Percentiles rank a stretch among this genome's conserved stretches.
These are phyloP conservation scores for Favolaschia claudopus DNA, from an alignment of 768 basidiomycete genomes.

Conservation along the genomic window DNA sequence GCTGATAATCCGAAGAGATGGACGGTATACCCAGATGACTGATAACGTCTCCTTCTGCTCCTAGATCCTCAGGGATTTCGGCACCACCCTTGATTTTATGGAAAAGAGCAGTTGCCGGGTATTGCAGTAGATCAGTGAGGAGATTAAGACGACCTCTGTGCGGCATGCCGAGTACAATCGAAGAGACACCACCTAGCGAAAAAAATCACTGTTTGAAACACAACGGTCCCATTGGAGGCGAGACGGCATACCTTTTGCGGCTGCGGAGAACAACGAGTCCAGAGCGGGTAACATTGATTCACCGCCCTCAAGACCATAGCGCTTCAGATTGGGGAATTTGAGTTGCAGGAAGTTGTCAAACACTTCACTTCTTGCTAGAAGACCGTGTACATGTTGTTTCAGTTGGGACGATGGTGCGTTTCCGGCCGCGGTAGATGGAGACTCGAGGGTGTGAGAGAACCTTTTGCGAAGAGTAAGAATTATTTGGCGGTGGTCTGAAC, in stretches of 20 bases:
- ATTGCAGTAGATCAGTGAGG: constrained; percentile 78
- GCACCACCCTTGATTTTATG: constrained; percentile 86
- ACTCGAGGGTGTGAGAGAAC: constrained; percentile 89
- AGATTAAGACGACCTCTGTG: constrained; percentile 89
- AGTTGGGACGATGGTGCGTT: constrained; percentile 39
- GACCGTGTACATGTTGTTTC: constrained; percentile 67
- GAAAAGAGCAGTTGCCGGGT: constrained; percentile 74
- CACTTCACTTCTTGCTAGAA: constrained; percentile 79
- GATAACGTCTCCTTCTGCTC: constrained; percentile 83
- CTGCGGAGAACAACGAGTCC: constrained; percentile 74
- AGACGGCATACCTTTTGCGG: constrained; percentile 68
- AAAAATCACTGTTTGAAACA: constrained; percentile 22
- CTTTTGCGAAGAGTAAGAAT: no score
- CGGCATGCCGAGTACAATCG: constrained; percentile 85
- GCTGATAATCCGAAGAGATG: background rate
- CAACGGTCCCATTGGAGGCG: background rate
- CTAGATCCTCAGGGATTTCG: constrained; percentile 72
- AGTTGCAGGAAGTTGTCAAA: constrained; percentile 86
- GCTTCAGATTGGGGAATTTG: constrained; percentile 89
- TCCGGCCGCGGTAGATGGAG: constrained; percentile 46
- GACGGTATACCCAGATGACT: constrained; percentile 73
- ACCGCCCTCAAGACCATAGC: constrained; percentile 90
- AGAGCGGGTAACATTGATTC: constrained; percentile 94
- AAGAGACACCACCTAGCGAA: constrained; percentile 62
- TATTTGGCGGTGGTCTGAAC: no score